phyloP scores from a whole-genome alignment of 2,329 filamentous ascomycete genomes.

The Delphinella strobiligena region DNA sequence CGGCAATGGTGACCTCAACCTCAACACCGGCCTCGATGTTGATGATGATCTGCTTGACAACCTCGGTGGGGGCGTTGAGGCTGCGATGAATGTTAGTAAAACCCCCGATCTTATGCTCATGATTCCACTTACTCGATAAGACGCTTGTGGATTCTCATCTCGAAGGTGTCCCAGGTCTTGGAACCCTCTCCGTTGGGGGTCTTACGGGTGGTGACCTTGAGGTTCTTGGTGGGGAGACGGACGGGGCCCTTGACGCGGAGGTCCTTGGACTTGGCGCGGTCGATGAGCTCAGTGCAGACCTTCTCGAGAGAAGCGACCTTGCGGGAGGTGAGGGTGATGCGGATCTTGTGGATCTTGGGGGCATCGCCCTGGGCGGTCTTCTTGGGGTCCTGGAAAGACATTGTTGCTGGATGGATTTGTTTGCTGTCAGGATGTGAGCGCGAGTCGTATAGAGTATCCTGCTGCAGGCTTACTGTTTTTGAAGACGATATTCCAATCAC shows the following conservation, averaged over 20 bases:
- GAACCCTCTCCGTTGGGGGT: constrained; percentile 98
- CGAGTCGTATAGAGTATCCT: no score
- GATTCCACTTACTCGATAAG: constrained; percentile 65
- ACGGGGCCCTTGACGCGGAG: constrained; percentile 97
- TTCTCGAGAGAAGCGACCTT: constrained; percentile 96
- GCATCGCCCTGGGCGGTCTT: constrained; percentile 78
- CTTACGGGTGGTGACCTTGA: constrained; percentile 97
- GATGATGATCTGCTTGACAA: constrained; percentile 93
- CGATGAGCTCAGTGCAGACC: constrained; percentile 95
- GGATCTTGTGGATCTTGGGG: constrained; percentile 94
- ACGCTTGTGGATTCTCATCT: constrained; percentile 98
- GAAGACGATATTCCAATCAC: constrained; percentile 27
- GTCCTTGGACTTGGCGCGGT: constrained; percentile 97
- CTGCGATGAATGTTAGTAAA: constrained; percentile 27
- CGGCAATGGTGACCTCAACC: constrained; percentile 86
- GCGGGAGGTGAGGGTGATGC: constrained; percentile 91
- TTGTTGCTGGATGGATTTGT: constrained; percentile 38
- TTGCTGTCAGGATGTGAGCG: constrained; percentile 15
- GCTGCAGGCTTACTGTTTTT: constrained; percentile 1
- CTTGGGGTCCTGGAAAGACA: constrained; percentile 93
- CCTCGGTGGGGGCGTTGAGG: constrained; percentile 93
- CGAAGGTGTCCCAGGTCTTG: constrained; percentile 98
- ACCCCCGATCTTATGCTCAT: neutral
- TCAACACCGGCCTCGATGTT: constrained; percentile 91
- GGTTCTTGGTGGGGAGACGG: constrained; percentile 91